phyloP scores from a whole-genome alignment of 768 basidiomycete genomes.

The Lactarius vividus region DNA sequence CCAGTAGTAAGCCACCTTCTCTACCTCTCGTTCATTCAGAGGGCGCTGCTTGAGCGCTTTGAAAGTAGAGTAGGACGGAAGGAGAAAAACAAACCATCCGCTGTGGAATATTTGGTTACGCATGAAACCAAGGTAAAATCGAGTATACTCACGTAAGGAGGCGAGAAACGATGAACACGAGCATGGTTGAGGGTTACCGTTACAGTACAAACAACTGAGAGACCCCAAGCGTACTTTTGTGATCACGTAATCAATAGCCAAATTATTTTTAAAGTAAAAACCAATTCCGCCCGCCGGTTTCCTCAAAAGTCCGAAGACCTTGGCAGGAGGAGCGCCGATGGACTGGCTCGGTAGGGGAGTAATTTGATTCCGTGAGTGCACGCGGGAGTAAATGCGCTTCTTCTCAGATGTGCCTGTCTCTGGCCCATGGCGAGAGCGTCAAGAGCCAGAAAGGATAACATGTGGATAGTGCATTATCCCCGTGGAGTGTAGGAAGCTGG shows the following conservation, averaged over 20 bases:
- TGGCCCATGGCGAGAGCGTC: background rate
- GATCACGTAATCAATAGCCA: slow-evolving; percentile 5
- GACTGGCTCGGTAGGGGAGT: background rate
- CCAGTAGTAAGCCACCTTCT: slow-evolving; percentile 64
- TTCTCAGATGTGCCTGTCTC: background rate
- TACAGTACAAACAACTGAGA: background rate
- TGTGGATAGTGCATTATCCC: background rate
- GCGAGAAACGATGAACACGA: slow-evolving; percentile 50
- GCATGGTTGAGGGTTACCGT: slow-evolving; percentile 37
- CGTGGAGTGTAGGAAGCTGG: background rate
- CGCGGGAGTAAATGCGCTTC: background rate
- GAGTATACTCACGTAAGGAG: slow-evolving; percentile 42
- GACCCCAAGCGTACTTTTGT: no score
- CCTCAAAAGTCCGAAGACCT: background rate
- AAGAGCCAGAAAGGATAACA: background rate
- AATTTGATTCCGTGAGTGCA: background rate
- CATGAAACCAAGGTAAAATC: background rate
- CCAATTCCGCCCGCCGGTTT: background rate
- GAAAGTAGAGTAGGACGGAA: slow-evolving; percentile 64
- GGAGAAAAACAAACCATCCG: slow-evolving; percentile 68
- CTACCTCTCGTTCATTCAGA: slow-evolving; percentile 49
- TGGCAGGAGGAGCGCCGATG: background rate
- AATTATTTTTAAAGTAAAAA: background rate
- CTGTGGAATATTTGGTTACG: slow-evolving; percentile 35
- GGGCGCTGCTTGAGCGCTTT: slow-evolving; percentile 60